A percentile compares a stretch with the other conserved stretches of the same genome.
Evolutionary conservation across 2,329 filamentous ascomycete genomes (phyloP).

Genomic region (Lasiodiplodia sp.): DNA sequence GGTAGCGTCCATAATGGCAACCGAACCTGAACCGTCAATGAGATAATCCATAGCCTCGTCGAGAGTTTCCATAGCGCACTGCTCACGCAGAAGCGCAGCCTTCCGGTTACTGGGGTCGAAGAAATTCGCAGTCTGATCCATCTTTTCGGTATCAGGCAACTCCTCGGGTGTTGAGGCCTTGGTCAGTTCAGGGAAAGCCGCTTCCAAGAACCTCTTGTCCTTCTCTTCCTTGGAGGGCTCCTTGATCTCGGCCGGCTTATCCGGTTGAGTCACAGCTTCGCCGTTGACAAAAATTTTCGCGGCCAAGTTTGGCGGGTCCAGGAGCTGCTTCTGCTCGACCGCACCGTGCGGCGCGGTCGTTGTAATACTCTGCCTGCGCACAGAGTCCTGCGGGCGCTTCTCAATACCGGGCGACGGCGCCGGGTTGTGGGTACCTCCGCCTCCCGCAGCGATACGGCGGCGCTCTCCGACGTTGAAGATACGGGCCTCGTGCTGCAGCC

Average conservation of each 20-base stretch:
- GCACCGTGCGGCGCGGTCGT: slow-evolving; percentile 34
- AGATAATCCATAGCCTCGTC: slow-evolving; percentile 94
- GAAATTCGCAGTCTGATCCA: slow-evolving; percentile 91
- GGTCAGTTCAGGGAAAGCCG: slow-evolving; percentile 44
- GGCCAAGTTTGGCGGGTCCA: slow-evolving; percentile 46
- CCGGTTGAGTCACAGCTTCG: slow-evolving; percentile 50
- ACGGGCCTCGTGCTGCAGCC: slow-evolving; percentile 93
- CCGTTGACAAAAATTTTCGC: slow-evolving; percentile 67
- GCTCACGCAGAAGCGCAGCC: slow-evolving; percentile 84
- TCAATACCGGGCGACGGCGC: slow-evolving; percentile 18
- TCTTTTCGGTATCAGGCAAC: slow-evolving; percentile 56
- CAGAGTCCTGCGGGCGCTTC: slow-evolving; percentile 20
- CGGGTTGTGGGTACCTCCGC: slow-evolving; percentile 45
- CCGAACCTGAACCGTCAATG: slow-evolving; percentile 79
- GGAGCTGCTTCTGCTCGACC: slow-evolving; percentile 35
- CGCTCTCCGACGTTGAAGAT: slow-evolving; percentile 99
- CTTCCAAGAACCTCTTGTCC: slow-evolving; percentile 38
- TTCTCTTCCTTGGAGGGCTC: slow-evolving; percentile 36
- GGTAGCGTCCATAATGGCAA: slow-evolving; percentile 95
- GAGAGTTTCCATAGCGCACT: slow-evolving; percentile 89
- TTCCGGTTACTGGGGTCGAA: slow-evolving; percentile 89
- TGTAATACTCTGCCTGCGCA: slow-evolving; percentile 35
- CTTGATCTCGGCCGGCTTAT: slow-evolving; percentile 36
- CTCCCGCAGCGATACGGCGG: slow-evolving; percentile 77
- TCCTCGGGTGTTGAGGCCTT: slow-evolving; percentile 34